A percentile compares a stretch with the other conserved stretches of the same genome.
Evolutionary conservation across 2,329 filamentous ascomycete genomes (phyloP).

Genomic region (Chrysoporthe deuterocubensis): DNA sequence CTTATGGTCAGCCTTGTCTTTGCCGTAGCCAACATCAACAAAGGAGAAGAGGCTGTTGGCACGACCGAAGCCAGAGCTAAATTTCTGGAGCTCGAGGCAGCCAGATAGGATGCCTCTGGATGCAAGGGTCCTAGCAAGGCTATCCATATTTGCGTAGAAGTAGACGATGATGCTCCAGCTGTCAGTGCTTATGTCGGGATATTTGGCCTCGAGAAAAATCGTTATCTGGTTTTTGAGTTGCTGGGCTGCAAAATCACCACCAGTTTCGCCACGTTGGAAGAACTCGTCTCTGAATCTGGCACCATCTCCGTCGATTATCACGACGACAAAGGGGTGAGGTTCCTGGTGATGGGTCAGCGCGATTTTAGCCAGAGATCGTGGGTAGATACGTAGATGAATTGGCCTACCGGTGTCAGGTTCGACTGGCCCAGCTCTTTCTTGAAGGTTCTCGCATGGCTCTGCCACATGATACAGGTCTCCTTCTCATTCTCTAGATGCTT

Average conservation of each 20-base stretch:
- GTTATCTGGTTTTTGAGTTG: slow-evolving; percentile 35
- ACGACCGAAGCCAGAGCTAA: slow-evolving; percentile 40
- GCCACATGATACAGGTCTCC: slow-evolving; percentile 26
- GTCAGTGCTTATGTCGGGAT: slow-evolving; percentile 36
- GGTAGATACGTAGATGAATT: background rate
- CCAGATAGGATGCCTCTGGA: slow-evolving; percentile 34
- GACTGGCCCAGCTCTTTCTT: slow-evolving; percentile 22
- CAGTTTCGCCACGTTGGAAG: slow-evolving; percentile 38
- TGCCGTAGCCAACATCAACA: slow-evolving; percentile 41
- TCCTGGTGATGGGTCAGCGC: slow-evolving; percentile 32
- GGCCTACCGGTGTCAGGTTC: slow-evolving; percentile 22
- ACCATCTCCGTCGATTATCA: slow-evolving; percentile 43
- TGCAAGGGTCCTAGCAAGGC: slow-evolving; percentile 37
- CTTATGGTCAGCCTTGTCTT: slow-evolving; percentile 42
- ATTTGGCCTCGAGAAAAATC: slow-evolving; percentile 32
- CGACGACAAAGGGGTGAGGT: slow-evolving; percentile 39
- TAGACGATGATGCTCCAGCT: slow-evolving; percentile 41
- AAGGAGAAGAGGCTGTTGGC: slow-evolving; percentile 41
- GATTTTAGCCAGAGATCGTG: background rate
- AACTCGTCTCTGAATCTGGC: slow-evolving; percentile 41
- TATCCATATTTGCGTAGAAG: slow-evolving; percentile 40
- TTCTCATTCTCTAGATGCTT: slow-evolving; percentile 24
- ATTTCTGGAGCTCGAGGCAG: slow-evolving; percentile 36
- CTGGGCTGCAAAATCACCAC: slow-evolving; percentile 40
- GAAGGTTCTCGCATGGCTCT: slow-evolving; percentile 23